Evolutionary conservation across 1,284 basidiomycete species (phyloP).

Genomic region (Marasmius sp.): DNA sequence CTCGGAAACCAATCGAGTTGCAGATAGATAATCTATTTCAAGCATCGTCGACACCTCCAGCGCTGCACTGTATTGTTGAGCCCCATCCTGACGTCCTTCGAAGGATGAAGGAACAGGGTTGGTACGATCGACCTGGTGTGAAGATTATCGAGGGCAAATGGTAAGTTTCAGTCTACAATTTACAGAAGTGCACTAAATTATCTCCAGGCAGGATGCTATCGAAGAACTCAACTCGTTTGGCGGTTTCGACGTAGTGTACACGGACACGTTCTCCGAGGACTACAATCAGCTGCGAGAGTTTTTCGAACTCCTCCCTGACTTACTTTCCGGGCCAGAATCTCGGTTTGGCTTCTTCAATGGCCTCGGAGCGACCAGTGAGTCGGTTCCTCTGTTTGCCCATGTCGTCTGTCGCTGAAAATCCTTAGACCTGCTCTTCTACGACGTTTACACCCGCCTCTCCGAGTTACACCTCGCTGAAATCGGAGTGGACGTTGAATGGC

Average conservation of each 20-base stretch:
- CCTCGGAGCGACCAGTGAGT: slow-evolving; percentile 87
- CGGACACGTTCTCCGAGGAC: slow-evolving; percentile 93
- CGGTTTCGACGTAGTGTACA: slow-evolving; percentile 90
- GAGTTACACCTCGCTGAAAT: slow-evolving; percentile 86
- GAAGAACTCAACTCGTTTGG: slow-evolving; percentile 56
- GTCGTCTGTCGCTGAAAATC: slow-evolving; percentile 9
- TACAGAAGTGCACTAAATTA: neutral
- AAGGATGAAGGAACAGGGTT: slow-evolving; percentile 73
- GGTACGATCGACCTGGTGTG: slow-evolving; percentile 79
- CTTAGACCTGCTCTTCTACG: slow-evolving; percentile 79
- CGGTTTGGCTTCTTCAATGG: slow-evolving; percentile 98
- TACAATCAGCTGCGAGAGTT: slow-evolving; percentile 82
- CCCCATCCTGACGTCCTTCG: slow-evolving; percentile 89
- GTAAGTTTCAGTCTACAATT: neutral
- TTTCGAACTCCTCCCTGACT: slow-evolving; percentile 81
- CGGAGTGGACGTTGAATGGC: slow-evolving; percentile 76
- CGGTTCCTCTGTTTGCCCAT: slow-evolving; percentile 3
- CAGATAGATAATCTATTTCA: slow-evolving; percentile 88
- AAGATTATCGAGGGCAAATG: slow-evolving; percentile 87
- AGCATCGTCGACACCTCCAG: slow-evolving; percentile 56
- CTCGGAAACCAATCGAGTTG: slow-evolving; percentile 13
- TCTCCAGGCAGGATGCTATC: slow-evolving; percentile 68
- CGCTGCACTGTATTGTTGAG: slow-evolving; percentile 90
- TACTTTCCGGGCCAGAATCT: slow-evolving; percentile 76
- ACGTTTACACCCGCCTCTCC: slow-evolving; percentile 85